Evolutionary conservation across 352 stramenopile species (phyloP).

Genomic region (Phytophthora fragariae): DNA sequence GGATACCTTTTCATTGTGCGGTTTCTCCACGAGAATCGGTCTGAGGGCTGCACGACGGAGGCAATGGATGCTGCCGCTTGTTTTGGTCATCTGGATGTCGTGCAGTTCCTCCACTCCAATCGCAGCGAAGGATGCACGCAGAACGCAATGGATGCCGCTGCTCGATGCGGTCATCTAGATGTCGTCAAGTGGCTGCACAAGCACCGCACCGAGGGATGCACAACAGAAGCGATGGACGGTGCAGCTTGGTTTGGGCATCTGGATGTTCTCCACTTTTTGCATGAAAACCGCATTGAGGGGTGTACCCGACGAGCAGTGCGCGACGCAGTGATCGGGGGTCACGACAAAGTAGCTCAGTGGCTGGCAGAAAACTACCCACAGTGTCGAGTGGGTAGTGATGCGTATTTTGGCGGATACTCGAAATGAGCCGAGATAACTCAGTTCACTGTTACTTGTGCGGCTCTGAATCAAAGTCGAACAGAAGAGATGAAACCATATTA

Average conservation of each 20-base stretch:
- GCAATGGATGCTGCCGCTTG: conserved; percentile 46
- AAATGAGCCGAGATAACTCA: not conserved
- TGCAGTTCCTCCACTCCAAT: conserved; percentile 43
- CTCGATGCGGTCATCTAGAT: conserved; percentile 38
- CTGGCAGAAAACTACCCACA: conserved; percentile 43
- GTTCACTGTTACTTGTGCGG: too few species aligned
- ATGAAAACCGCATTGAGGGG: conserved; percentile 34
- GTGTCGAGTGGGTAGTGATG: conserved; percentile 11
- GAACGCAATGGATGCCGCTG: conserved; percentile 43
- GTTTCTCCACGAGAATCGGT: conserved; percentile 30
- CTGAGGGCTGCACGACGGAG: conserved; percentile 24
- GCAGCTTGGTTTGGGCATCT: conserved; percentile 43
- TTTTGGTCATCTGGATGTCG: conserved; percentile 36
- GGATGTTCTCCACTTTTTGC: conserved; percentile 44
- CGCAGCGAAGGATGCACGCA: conserved; percentile 32
- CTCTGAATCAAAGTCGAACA: too few species aligned
- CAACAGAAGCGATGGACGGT: conserved; percentile 46
- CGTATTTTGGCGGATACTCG: not conserved
- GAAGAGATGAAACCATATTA: too few species aligned
- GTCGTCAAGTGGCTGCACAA: conserved; percentile 36
- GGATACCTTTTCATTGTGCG: conserved; percentile 28
- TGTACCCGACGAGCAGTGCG: conserved; percentile 45
- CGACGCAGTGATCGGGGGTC: conserved; percentile 46
- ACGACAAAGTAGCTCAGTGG: conserved; percentile 48
- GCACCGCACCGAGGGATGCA: conserved; percentile 37